Evolutionary conservation across 2,329 filamentous ascomycete genomes (phyloP).

Genomic region (Monosporascus sp.): DNA sequence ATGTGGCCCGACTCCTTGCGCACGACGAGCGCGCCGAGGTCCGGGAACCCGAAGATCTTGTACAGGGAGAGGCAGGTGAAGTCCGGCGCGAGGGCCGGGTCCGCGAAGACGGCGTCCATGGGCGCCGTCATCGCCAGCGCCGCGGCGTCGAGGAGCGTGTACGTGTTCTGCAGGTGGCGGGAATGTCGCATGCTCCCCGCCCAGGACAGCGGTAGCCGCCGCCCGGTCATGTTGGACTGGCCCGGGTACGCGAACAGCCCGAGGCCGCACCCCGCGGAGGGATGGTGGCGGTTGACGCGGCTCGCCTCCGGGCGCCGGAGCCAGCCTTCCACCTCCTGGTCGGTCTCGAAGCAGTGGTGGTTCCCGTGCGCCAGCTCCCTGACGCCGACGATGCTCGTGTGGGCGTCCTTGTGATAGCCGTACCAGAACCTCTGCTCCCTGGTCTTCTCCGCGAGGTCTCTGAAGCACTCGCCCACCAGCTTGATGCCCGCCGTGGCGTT

Average conservation of each 20-base stretch:
- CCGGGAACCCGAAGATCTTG: constrained; percentile 65
- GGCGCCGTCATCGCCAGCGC: constrained; percentile 59
- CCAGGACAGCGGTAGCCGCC: constrained; percentile 57
- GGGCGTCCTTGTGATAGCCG: constrained; percentile 55
- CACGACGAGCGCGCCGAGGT: constrained; percentile 56
- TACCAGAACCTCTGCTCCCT: constrained; percentile 47
- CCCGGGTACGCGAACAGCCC: constrained; percentile 60
- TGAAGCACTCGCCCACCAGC: constrained; percentile 53
- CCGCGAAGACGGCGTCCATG: constrained; percentile 45
- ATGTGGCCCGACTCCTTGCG: constrained; percentile 50
- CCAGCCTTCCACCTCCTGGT: constrained; percentile 46
- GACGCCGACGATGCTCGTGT: constrained; percentile 64
- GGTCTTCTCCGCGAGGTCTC: constrained; percentile 45
- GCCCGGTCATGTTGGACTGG: constrained; percentile 66
- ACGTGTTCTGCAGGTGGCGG: constrained; percentile 31
- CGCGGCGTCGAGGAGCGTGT: constrained; percentile 58
- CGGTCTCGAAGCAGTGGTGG: constrained; percentile 53
- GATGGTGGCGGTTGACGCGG: constrained; percentile 17
- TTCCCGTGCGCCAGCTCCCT: constrained; percentile 56
- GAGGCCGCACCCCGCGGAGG: constrained; percentile 18
- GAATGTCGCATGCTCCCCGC: constrained; percentile 30
- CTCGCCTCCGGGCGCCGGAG: constrained; percentile 24
- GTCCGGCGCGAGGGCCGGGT: constrained; percentile 49
- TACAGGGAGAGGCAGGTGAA: constrained; percentile 58
- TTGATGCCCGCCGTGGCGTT: constrained; percentile 93